A percentile compares a stretch with the other conserved stretches of the same genome.
These are phyloP conservation scores for Penicillium sp. DNA, from an alignment of 2,329 filamentous ascomycete species.

Conservation along the genomic window DNA sequence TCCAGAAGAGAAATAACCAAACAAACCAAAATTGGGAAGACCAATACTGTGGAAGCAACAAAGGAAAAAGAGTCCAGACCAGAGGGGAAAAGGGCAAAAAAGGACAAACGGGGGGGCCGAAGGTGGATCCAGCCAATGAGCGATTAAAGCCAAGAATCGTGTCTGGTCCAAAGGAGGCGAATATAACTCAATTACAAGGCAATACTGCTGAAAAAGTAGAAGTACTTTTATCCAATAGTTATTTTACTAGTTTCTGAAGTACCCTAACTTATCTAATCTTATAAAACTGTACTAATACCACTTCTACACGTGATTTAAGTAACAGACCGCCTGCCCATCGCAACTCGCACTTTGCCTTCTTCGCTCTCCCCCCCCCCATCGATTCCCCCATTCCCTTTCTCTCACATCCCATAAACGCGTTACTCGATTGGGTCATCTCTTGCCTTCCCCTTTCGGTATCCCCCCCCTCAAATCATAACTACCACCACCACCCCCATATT, in stretches of 20 bases:
- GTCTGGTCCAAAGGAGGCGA: not conserved
- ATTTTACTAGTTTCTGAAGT: not conserved
- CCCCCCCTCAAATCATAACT: conserved; percentile 13
- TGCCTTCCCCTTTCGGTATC: conserved; percentile 46
- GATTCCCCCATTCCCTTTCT: conserved; percentile 34
- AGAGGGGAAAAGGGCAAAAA: conserved; percentile 7
- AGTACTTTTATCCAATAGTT: not conserved
- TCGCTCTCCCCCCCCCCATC: conserved; percentile 34
- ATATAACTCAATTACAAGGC: not conserved
- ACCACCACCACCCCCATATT: conserved; percentile 6
- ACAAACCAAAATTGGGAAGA: not conserved
- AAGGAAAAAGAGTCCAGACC: conserved; percentile 5
- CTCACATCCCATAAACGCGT: conserved; percentile 41
- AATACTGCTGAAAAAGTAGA: not conserved
- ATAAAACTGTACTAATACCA: not conserved
- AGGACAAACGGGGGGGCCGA: not conserved
- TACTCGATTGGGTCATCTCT: conserved; percentile 48
- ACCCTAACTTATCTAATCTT: not conserved
- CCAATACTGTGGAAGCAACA: not conserved
- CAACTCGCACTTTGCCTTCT: conserved; percentile 37
- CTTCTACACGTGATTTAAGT: conserved; percentile 25
- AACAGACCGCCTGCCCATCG: conserved; percentile 26
- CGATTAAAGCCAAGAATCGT: not conserved
- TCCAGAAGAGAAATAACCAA: not conserved
- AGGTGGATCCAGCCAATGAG: not conserved